Conservation (phyloP, 306 rosid genomes). For the Prinsepia uniflora region DNA sequence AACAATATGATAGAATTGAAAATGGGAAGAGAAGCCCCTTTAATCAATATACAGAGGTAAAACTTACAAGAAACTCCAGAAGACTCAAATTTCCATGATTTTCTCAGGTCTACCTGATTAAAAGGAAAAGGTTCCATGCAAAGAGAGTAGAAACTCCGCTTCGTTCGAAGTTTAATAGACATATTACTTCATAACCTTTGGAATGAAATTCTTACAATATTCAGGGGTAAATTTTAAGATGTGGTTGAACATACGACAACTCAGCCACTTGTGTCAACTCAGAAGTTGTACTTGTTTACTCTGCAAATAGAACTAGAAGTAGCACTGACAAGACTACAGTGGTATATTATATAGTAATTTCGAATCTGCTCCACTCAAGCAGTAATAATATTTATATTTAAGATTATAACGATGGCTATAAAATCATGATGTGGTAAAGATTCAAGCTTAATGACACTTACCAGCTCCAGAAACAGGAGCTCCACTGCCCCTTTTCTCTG, state of each 20-base stretch:
- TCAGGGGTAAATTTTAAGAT: neutral
- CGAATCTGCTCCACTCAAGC: neutral
- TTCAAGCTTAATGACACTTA: conserved; percentile 29
- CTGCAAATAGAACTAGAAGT: neutral
- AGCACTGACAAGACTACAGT: neutral
- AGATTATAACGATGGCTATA: conserved; percentile 4
- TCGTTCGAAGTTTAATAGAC: neutral
- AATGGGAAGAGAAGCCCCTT: too few relatives aligned
- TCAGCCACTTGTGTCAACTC: neutral
- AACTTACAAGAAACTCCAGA: neutral
- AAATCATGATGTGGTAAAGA: conserved; percentile 7
- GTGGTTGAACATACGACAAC: neutral
- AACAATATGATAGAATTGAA: too few relatives aligned
- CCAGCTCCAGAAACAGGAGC: conserved; percentile 42
- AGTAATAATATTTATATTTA: neutral
- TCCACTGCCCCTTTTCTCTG: conserved; percentile 46
- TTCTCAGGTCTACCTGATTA: neutral
- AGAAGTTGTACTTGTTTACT: neutral
- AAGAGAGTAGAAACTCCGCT: neutral
- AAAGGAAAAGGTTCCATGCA: neutral
- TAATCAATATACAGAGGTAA: too few relatives aligned
- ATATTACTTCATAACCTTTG: neutral
- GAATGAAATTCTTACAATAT: neutral
- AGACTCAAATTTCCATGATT: neutral
- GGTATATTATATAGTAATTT: neutral